Base-by-base conservation (phyloP, 768 basidiomycete genomes). In the Ephemerocybe angulata region DNA sequence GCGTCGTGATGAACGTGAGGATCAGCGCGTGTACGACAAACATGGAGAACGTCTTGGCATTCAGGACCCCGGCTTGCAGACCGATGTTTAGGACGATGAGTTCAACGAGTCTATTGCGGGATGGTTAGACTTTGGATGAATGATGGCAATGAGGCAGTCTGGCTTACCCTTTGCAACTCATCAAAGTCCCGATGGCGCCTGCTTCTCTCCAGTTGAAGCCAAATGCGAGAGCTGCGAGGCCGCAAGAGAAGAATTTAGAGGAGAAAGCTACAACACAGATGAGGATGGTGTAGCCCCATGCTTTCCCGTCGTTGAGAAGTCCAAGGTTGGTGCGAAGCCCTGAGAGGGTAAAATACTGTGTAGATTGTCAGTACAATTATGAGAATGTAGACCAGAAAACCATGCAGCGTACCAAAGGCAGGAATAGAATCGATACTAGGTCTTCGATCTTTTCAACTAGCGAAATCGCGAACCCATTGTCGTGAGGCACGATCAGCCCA, bases 61-160 rank as follows among this genome's bases (percentile, higher is more conserved):
- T 76, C 43, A 88, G 75, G 53, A 90, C 84, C 12, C 71, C 70
- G 2, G 90, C 90, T 57, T 76, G 68, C 7, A 90, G 76, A 48
- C 93, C 93, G 58, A 95, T 85, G 65, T 97, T 97, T 63, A 95
- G 81, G 7, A 94, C 93, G 59, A 97, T 94, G 27, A 95, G 82
- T 67, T 95, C 93, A 24, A 94, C 91, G 21, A 85, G 73, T 30
- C 84, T 85, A 55, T 24, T 25, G 15, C 19, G 11, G 51, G 33
- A 48, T 31, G 31, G 29, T 31, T 38, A 3, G 35, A 52, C 42
- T 58, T 33, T 7, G 52, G 11, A 41, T 22, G 24, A 25, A 12
- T 25, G 22, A 30, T 12, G 29, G 29, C 19, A n/a, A 31, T 41
- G 13, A 3, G 19, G 70, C 80, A 44, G n/a, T n/a, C n/a, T n/a